phyloP scores from a whole-genome alignment of 2,329 filamentous ascomycete species.

The Aspergillus sp. region DNA sequence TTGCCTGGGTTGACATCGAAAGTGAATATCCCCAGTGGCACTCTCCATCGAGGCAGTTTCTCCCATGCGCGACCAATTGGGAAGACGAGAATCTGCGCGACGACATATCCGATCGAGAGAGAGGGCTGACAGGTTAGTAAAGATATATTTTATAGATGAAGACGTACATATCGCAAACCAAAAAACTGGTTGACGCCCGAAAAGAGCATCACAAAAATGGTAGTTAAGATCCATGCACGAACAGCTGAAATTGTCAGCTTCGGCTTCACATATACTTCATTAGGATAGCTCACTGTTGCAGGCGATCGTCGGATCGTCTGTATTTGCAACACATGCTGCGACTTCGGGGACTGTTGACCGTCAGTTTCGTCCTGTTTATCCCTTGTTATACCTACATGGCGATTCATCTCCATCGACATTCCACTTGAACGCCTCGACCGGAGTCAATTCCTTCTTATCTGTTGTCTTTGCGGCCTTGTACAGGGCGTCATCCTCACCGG shows the following conservation, averaged over 20 bases:
- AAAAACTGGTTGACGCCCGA: conserved; percentile 21
- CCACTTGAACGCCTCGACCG: conserved; percentile 33
- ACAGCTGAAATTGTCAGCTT: conserved; percentile 15
- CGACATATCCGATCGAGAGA: conserved; percentile 17
- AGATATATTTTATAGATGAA: not conserved
- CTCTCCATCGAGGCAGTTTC: conserved; percentile 17
- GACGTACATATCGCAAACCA: conserved; percentile 19
- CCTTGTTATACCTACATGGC: conserved; percentile 21
- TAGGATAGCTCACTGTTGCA: conserved; percentile 23
- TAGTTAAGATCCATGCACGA: conserved; percentile 25
- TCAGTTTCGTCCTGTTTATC: not conserved
- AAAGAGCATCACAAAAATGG: conserved; percentile 19
- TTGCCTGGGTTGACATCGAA: conserved; percentile 17
- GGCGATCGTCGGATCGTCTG: conserved; percentile 25
- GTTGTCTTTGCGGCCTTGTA: conserved; percentile 2
- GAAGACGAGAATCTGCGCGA: conserved; percentile 16
- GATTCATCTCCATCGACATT: conserved; percentile 35
- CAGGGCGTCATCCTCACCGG: not conserved
- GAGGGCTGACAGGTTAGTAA: conserved; percentile 12
- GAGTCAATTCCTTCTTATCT: conserved; percentile 27
- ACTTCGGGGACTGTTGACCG: conserved; percentile 29
- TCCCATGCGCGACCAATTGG: conserved; percentile 18
- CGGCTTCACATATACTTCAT: not conserved
- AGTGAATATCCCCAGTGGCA: conserved; percentile 12
- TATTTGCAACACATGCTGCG: conserved; percentile 32